These are phyloP conservation scores for Torulaspora microellipsoides DNA, from an alignment of 805 yeast species.

Conservation along the genomic window DNA sequence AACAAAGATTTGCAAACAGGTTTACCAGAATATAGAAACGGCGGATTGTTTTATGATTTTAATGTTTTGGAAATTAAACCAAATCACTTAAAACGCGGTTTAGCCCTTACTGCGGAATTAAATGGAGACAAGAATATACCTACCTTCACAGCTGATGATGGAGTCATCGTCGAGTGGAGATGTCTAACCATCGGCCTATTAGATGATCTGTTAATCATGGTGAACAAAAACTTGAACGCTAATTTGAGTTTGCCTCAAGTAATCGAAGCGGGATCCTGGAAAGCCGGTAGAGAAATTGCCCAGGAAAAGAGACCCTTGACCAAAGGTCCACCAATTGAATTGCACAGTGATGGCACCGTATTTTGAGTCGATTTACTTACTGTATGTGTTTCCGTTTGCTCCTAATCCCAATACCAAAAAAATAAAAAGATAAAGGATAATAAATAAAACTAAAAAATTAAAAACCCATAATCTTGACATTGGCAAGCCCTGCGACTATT, in stretches of 20 bases:
- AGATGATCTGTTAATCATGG: slow-evolving; percentile 48
- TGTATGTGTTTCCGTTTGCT: neutral
- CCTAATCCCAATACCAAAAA: too few species aligned
- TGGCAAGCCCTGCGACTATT: too few species aligned
- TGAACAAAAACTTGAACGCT: slow-evolving; percentile 43
- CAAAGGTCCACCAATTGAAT: slow-evolving; percentile 60
- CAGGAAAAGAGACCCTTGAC: slow-evolving; percentile 43
- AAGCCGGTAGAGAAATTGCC: slow-evolving; percentile 59
- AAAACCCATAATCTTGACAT: too few species aligned
- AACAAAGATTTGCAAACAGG: slow-evolving; percentile 48
- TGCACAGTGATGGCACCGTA: slow-evolving; percentile 61
- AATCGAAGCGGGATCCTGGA: slow-evolving; percentile 68
- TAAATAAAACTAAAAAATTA: too few species aligned
- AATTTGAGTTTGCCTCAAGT: slow-evolving; percentile 49
- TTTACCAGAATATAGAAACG: slow-evolving; percentile 59
- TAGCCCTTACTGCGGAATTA: slow-evolving; percentile 33
- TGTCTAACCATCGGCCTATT: slow-evolving; percentile 54
- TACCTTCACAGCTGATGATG: slow-evolving; percentile 49
- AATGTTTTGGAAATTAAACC: slow-evolving; percentile 48
- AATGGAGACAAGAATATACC: slow-evolving; percentile 39
- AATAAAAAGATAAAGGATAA: too few species aligned
- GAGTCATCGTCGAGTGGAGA: slow-evolving; percentile 65
- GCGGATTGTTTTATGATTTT: slow-evolving; percentile 57
- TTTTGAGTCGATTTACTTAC: slow-evolving; percentile 34
- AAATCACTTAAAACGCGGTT: slow-evolving; percentile 37